Percentiles rank a stretch among this genome's conserved stretches.
phyloP scores from a whole-genome alignment of 148 eudicot genomes.

The Cornus controversa region DNA sequence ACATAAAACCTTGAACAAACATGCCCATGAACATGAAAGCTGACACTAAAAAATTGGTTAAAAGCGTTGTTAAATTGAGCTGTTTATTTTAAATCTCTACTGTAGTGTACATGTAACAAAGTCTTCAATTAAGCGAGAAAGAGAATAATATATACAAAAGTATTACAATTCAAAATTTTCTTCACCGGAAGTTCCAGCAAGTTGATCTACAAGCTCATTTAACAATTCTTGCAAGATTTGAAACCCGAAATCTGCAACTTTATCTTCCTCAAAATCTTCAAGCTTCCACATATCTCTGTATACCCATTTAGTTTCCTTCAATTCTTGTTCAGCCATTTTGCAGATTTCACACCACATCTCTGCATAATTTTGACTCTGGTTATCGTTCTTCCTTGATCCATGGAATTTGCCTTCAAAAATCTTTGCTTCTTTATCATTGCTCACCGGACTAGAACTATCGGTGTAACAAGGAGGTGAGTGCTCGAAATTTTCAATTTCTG shows the following conservation, averaged over 20 bases:
- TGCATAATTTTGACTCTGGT: slow-evolving; percentile 19
- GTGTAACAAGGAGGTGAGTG: slow-evolving; percentile 13
- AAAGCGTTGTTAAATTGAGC: too few species aligned
- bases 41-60: too few species aligned
- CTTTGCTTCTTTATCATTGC: slow-evolving; percentile 4
- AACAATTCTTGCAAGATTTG: slow-evolving; percentile 53
- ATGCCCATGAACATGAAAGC: too few species aligned
- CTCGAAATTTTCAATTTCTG: slow-evolving; percentile 21
- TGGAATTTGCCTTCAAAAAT: slow-evolving; percentile 18
- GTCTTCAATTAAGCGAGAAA: neutral
- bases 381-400: slow-evolving; percentile 25
- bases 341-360: slow-evolving; percentile 42
- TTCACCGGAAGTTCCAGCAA: slow-evolving; percentile 13
- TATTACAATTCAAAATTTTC: neutral
- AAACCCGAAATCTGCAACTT: slow-evolving; percentile 30
- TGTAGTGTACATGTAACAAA: neutral
- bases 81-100: too few species aligned
- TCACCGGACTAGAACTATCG: slow-evolving; percentile 1
- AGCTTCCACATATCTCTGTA: slow-evolving; percentile 25
- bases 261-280: slow-evolving; percentile 44
- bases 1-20: too few species aligned
- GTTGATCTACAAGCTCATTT: slow-evolving; percentile 52
- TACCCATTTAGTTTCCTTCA: slow-evolving; percentile 42
- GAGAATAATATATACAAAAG: neutral
- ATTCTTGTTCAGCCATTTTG: slow-evolving; percentile 49